Conservation (phyloP, 441 rosid species). For the Geranium incanum region DNA sequence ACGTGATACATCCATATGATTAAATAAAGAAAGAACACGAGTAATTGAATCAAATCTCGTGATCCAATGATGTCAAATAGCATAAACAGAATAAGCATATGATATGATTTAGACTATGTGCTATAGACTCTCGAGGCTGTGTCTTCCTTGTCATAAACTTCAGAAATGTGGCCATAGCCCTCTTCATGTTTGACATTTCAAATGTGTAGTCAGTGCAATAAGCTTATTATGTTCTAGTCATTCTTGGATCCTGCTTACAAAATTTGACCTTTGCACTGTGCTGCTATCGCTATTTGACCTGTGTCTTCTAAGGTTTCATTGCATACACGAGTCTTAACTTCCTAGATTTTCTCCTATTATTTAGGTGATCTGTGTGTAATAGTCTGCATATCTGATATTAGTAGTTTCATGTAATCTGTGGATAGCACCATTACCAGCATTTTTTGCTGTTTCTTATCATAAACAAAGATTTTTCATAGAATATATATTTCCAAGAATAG, state of each 20-base stretch:
- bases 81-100: neutral
- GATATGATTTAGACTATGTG: slow-evolving; percentile 2
- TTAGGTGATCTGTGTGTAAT: neutral
- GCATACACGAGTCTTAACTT: no score
- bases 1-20: slow-evolving; percentile 25
- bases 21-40: slow-evolving; percentile 1
- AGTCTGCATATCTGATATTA: neutral
- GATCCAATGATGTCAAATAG: slow-evolving; percentile 27
- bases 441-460: no score
- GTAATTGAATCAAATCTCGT: slow-evolving; percentile 14
- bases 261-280: no score
- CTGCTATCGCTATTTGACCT: no score
- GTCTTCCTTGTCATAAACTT: neutral
- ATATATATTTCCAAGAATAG: neutral
- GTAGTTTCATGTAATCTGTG: no score
- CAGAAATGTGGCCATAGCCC: neutral
- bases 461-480: neutral
- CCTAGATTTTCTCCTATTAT: neutral
- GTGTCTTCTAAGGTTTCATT: no score
- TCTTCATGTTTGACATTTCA: neutral
- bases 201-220: neutral
- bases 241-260: neutral
- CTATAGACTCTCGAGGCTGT: neutral
- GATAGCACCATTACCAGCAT: neutral
- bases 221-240: neutral